Evolutionary conservation across 805 yeast species (phyloP), one percentile per base, ranked within the genome.

Genomic region (Monosporozyma servazzii): DNA sequence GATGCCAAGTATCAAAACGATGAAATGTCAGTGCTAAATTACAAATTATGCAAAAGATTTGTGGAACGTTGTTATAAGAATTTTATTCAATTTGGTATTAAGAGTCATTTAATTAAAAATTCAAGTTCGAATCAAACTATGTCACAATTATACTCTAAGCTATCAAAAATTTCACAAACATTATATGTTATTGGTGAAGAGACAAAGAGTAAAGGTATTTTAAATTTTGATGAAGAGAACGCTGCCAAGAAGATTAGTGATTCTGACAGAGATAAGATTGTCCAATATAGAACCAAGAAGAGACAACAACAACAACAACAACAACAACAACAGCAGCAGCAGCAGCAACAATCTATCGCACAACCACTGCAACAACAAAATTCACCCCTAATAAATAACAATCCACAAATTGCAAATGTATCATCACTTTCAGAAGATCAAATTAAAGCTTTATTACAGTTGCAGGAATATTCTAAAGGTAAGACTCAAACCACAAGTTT

Each of bases 21-120:
- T 45, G 62, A 64, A 18, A 70, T 66, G n/a, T 58, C 65, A 2
- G 63, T 67, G 9, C 53, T 72, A 36, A 67, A 71, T 27, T 71
- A 68, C 60, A 84, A 84, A 61, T 65, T 84, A 48, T 71, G 79
- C 5, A 77, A 75, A 57, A 77, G 85, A 59, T 84, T 81, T 60
- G 76, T 79, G 17, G 89, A 84, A 62, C 75, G 88, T 50, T 68
- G 78, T 21, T 65, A 83, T 58, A 78, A 74, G 62, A 70, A 71
- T 57, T 68, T 71, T 43, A 66, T 71, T 30, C 72, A 72, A 53
- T 72, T 66, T 51, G 71, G 71, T 68, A 70, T 70, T 13, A 69
- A 65, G 53, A 61, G 69, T 4, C 66, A 67, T 37, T 51, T 72
- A 15, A 64, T 71, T 15, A 66, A 57, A 43, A 66, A 56, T 21